phyloP scores from a whole-genome alignment of 2,329 filamentous ascomycete species.

The Cladophialophora chaetospira region DNA sequence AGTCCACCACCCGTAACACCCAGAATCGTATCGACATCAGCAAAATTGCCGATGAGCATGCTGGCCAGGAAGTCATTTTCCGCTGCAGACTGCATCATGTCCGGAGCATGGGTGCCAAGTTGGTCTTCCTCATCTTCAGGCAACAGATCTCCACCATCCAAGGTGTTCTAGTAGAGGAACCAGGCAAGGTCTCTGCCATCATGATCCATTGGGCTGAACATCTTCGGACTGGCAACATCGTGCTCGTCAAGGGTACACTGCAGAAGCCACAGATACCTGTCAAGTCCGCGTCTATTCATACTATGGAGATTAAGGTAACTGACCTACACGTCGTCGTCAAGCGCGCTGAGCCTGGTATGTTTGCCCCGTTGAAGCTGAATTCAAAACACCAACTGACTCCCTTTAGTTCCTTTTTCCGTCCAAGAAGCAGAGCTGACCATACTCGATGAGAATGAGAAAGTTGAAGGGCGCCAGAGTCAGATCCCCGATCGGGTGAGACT shows the following conservation, averaged over 20 bases:
- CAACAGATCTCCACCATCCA: constrained; percentile 83
- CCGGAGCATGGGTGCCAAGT: constrained; percentile 75
- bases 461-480: constrained; percentile 59
- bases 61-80: constrained; percentile 65
- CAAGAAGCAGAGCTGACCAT: constrained; percentile 68
- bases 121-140: constrained; percentile 84
- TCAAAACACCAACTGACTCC: constrained; percentile 15
- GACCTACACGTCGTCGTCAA: constrained; percentile 64
- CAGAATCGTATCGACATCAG: constrained; percentile 54
- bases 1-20: constrained; percentile 55
- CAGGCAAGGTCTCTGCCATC: constrained; percentile 65
- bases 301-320: constrained; percentile 73
- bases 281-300: constrained; percentile 72
- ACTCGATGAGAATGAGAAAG: constrained; percentile 56
- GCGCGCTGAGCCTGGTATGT: constrained; percentile 55
- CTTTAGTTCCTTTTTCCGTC: constrained; percentile 64
- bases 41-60: constrained; percentile 53
- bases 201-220: constrained; percentile 90
- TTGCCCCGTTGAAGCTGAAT: background rate
- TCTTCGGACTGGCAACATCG: constrained; percentile 74
- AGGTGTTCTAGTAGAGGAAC: constrained; percentile 69
- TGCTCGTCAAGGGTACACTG: constrained; percentile 73
- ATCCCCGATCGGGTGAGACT: constrained; percentile 74
- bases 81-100: constrained; percentile 75
- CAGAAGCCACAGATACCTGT: constrained; percentile 74